Conservation (phyloP, 345 rosid species). For the Eucalyptus globulus region DNA sequence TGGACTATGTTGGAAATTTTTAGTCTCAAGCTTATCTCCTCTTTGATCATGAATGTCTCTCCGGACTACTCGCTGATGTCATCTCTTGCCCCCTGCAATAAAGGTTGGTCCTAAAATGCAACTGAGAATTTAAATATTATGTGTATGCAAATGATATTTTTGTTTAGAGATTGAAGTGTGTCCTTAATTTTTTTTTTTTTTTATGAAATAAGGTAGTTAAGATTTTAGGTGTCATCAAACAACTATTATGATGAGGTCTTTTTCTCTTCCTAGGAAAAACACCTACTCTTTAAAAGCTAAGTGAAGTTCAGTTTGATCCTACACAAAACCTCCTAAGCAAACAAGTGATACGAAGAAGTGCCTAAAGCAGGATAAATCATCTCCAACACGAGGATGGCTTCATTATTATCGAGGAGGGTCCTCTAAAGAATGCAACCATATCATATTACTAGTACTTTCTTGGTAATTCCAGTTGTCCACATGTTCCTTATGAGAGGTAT, state of each 20-base stretch:
- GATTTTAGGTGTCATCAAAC: slow-evolving; percentile 14
- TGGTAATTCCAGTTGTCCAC: no score
- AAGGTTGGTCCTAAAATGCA: background rate
- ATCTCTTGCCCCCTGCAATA: background rate
- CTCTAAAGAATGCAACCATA: background rate
- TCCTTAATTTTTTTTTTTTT: no score
- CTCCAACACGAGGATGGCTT: background rate
- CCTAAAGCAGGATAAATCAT: background rate
- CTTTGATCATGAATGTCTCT: slow-evolving; percentile 13
- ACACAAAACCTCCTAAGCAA: background rate
- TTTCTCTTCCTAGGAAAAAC: background rate
- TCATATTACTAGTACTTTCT: no score
- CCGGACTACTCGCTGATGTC: background rate
- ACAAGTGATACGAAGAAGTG: background rate
- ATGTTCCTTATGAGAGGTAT: background rate
- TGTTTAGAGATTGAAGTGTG: background rate
- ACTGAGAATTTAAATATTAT: background rate
- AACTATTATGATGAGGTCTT: background rate
- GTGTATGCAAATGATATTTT: background rate
- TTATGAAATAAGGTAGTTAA: slow-evolving; percentile 7
- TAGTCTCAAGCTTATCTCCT: background rate
- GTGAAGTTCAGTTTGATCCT: background rate
- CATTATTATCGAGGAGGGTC: background rate
- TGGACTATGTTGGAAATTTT: background rate
- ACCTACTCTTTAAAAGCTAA: background rate